Evolutionary conservation across 495 filamentous ascomycete genomes (phyloP), one percentile per base, ranked within the genome.

Genomic region (Amorphotheca resinae): DNA sequence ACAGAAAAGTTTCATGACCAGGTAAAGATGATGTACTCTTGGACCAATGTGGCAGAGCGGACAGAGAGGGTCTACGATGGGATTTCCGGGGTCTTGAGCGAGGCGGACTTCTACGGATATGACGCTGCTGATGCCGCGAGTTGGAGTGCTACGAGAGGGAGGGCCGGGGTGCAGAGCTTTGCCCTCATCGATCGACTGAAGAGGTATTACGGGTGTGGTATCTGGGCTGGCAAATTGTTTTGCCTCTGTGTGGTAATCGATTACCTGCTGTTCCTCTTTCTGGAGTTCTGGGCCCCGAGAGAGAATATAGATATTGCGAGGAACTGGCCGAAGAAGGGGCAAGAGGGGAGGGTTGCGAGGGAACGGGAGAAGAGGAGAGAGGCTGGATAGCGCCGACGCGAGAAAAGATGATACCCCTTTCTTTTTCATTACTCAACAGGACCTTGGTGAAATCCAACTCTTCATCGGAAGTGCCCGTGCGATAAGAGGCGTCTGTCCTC

Each of bases 211-310:
- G 91, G 91, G n/a, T 98, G 91, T 55, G 91, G 91, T n/a, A 87
- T 96, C 30, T 98, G 91, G 91, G 91, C 91, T 8, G 91, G 91
- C 6, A 98, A 98, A 62, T 62, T 98, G 17, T 98, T 98, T 56
- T 94, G 88, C 52, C 62, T 98, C 1, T 95, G 87, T 46, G 88
- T 89, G 12, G 78, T 95, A 47, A 81, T 98, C 34, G 91, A 98
- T 57, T 95, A 89, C 52, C 57, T 98, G 47, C 67, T 98, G 37
- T 93, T 82, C 48, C 68, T 93, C 22, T 75, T 89, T 41, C 64
- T 95, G 33, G 93, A 96, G 60, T 73, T 93, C 62, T 82, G 76
- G 64, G 88, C 79, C 43, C 93, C 91, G 0, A 69, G 88, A 38
- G 76, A 79, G 20, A 72, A 71, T 38, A 96, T 98, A 48, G 91